Percentiles rank a stretch among this genome's conserved stretches.
Evolutionary conservation across 176 grass and related monocot species (phyloP).

Genomic region (Oryza coarctata): DNA sequence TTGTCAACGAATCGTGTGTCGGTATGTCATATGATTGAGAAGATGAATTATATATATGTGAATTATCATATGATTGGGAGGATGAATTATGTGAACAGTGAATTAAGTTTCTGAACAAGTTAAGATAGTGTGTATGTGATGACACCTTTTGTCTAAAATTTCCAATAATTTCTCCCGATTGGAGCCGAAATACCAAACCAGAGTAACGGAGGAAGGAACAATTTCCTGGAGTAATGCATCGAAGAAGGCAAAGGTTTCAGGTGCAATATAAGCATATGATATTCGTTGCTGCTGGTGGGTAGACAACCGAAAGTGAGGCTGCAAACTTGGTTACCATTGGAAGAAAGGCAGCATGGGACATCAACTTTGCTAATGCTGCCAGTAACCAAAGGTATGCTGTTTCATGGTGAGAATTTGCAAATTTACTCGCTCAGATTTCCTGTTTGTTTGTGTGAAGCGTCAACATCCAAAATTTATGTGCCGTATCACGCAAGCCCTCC

Average conservation of each 20-base stretch:
- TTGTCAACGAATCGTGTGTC: conserved; percentile 21
- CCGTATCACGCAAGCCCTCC: neutral
- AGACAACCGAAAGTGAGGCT: conserved; percentile 10
- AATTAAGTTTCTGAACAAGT: neutral
- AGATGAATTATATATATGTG: neutral
- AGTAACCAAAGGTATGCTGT: neutral
- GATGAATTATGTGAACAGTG: neutral
- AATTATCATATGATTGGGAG: neutral
- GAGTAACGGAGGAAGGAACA: conserved; percentile 3
- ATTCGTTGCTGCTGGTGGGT: conserved; percentile 16
- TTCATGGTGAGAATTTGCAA: neutral
- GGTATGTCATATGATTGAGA: neutral
- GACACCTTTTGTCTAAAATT: neutral
- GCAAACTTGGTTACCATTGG: neutral
- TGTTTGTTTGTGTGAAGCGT: neutral
- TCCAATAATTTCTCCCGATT: neutral
- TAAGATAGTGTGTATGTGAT: neutral
- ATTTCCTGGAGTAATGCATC: conserved; percentile 4
- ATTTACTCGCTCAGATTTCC: neutral
- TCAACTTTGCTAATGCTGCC: neutral
- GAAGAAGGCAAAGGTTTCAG: neutral
- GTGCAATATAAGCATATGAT: neutral
- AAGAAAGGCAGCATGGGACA: neutral
- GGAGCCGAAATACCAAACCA: conserved; percentile 8
- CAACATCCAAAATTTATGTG: neutral